Percentiles rank a stretch among this genome's conserved stretches.
Evolutionary conservation across 371 early-diverging fungal species (phyloP).

Genomic region (Mucor irregularis): DNA sequence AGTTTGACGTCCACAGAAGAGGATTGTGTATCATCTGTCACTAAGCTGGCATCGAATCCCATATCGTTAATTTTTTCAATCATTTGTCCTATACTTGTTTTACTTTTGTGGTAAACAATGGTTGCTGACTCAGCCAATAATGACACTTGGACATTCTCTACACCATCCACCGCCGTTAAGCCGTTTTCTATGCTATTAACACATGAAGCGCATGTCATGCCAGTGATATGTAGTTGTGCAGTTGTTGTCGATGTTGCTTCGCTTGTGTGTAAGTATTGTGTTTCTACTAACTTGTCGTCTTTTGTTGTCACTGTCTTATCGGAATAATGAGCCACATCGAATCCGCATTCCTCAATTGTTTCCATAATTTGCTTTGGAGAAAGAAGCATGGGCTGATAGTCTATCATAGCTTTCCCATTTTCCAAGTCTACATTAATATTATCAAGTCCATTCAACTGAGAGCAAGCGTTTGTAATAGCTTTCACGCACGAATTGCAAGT

Average conservation of each 20-base stretch:
- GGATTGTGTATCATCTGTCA: slow-evolving; percentile 25
- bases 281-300: too few relatives aligned
- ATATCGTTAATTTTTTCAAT: slow-evolving; percentile 51
- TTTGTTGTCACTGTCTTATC: slow-evolving; percentile 61
- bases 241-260: slow-evolving; percentile 38
- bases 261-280: too few relatives aligned
- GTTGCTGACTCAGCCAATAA: slow-evolving; percentile 79
- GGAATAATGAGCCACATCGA: slow-evolving; percentile 31
- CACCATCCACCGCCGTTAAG: slow-evolving; percentile 52
- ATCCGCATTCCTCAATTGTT: slow-evolving; percentile 44
- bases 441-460: background rate
- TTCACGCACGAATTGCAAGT: slow-evolving; percentile 84
- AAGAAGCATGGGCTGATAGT: background rate
- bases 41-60: slow-evolving; percentile 79
- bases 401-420: slow-evolving; percentile 46
- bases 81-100: background rate
- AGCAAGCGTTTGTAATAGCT: slow-evolving; percentile 56
- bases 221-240: slow-evolving; percentile 30
- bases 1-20: slow-evolving; percentile 43
- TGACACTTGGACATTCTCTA: slow-evolving; percentile 46
- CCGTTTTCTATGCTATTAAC: slow-evolving; percentile 77
- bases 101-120: slow-evolving; percentile 2
- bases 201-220: slow-evolving; percentile 91
- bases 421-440: slow-evolving; percentile 47
- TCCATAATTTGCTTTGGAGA: slow-evolving; percentile 26